phyloP scores from a whole-genome alignment of 306 rosid species.

The Canavalia gladiata region DNA sequence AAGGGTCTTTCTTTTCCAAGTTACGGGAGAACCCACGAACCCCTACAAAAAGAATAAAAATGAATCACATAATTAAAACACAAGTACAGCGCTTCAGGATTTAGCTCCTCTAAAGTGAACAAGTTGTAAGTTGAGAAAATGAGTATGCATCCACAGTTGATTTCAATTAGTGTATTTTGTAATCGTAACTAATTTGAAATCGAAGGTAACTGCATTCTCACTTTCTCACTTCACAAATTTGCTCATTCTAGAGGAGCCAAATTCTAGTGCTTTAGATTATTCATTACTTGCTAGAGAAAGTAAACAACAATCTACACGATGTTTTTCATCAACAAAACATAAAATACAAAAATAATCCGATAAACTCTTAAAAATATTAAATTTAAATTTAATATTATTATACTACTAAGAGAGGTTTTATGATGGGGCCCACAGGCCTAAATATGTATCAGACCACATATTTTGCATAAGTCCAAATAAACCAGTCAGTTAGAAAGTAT shows the following conservation, averaged over 20 bases:
- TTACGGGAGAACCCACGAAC: constrained; percentile 44
- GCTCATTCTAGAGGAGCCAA: too few species aligned
- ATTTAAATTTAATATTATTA: constrained; percentile 26
- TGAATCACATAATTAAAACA: constrained; percentile 26
- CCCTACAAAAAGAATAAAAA: constrained; percentile 43
- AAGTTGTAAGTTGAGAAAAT: too few species aligned
- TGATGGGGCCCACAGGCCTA: too few species aligned
- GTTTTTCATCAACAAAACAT: constrained; percentile 31
- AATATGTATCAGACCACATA: too few species aligned
- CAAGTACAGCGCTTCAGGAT: background rate
- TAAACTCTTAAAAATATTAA: constrained; percentile 12
- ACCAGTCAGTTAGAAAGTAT: too few species aligned
- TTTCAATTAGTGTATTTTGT: too few species aligned
- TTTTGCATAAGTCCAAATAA: too few species aligned
- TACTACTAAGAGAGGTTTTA: constrained; percentile 4
- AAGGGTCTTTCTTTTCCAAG: constrained; percentile 47
- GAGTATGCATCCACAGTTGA: too few species aligned
- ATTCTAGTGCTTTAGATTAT: constrained; percentile 1
- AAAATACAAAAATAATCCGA: constrained; percentile 21
- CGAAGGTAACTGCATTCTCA: too few species aligned
- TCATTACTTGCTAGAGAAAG: constrained; percentile 22
- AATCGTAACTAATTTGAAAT: too few species aligned
- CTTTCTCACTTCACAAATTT: too few species aligned
- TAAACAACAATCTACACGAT: constrained; percentile 4
- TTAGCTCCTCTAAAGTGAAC: too few species aligned